These are phyloP conservation scores for Rhizopogon vulgaris DNA, from an alignment of 768 basidiomycete species.

Conservation along the genomic window DNA sequence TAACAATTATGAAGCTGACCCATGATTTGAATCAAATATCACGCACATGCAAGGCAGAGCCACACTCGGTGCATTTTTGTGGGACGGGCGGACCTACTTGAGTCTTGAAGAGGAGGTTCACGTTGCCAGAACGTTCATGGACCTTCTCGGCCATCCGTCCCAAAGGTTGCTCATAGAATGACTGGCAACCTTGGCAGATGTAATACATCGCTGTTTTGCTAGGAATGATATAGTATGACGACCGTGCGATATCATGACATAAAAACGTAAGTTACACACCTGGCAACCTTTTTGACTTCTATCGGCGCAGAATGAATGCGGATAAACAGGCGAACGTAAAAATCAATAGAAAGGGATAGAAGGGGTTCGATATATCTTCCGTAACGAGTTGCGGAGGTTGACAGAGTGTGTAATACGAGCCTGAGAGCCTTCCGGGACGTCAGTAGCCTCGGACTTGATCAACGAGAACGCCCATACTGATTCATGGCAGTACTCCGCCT, in stretches of 20 bases:
- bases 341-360: conserved; percentile 90
- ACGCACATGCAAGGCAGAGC: conserved; percentile 66
- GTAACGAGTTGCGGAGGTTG: conserved; percentile 85
- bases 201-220: conserved; percentile 87
- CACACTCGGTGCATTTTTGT: conserved; percentile 78
- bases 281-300: conserved; percentile 77
- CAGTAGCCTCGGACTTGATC: not conserved
- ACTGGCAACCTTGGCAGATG: conserved; percentile 79
- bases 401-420: conserved; percentile 80
- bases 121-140: conserved; percentile 47
- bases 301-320: conserved; percentile 65
- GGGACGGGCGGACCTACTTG: conserved; percentile 61
- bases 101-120: conserved; percentile 67
- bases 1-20: not conserved
- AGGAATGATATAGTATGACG: conserved; percentile 8
- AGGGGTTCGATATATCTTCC: conserved; percentile 89
- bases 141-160: conserved; percentile 63
- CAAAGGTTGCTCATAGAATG: conserved; percentile 79
- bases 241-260: not conserved
- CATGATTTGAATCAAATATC: not conserved
- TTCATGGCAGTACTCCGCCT: conserved; percentile 96
- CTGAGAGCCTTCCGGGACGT: conserved; percentile 66
- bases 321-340: conserved; percentile 91
- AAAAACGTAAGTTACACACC: conserved; percentile 42
- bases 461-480: conserved; percentile 43